Conservation (phyloP, 305 asterid species). For the Fraxinus sp. region DNA sequence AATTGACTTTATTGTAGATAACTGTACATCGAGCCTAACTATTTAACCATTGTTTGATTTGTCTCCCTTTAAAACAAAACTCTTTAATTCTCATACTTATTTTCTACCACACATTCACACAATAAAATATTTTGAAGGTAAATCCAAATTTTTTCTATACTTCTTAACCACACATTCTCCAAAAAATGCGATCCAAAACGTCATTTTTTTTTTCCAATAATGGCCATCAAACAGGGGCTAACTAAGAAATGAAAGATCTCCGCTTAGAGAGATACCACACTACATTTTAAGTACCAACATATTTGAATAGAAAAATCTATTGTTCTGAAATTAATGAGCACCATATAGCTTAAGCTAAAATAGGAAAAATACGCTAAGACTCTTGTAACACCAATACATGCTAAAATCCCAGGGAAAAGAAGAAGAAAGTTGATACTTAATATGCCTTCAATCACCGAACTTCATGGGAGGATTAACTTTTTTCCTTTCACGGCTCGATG, state of each 20-base stretch:
- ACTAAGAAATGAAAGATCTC: not conserved
- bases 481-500: slow-evolving; percentile 36
- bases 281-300: not conserved
- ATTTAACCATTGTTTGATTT: not conserved
- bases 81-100: not conserved
- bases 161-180: not conserved
- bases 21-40: not conserved
- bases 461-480: not conserved
- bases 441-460: slow-evolving; percentile 18
- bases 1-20: not conserved
- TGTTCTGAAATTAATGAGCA: slow-evolving; percentile 19
- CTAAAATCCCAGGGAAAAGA: not conserved
- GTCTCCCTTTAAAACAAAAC: not conserved
- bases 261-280: not conserved
- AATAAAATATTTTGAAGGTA: not conserved
- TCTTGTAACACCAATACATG: slow-evolving; percentile 12
- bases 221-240: not conserved
- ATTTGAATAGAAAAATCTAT: not conserved
- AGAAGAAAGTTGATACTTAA: slow-evolving; percentile 11
- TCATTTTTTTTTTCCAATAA: not conserved
- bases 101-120: not conserved
- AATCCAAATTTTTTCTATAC: no score
- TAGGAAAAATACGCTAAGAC: slow-evolving; percentile 1
- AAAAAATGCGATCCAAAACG: not conserved
- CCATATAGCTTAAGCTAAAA: slow-evolving; percentile 4